Percentiles rank a stretch among this genome's conserved stretches.
phyloP scores from a whole-genome alignment of 1,284 basidiomycete genomes.

The Hemileia vastatrix region DNA sequence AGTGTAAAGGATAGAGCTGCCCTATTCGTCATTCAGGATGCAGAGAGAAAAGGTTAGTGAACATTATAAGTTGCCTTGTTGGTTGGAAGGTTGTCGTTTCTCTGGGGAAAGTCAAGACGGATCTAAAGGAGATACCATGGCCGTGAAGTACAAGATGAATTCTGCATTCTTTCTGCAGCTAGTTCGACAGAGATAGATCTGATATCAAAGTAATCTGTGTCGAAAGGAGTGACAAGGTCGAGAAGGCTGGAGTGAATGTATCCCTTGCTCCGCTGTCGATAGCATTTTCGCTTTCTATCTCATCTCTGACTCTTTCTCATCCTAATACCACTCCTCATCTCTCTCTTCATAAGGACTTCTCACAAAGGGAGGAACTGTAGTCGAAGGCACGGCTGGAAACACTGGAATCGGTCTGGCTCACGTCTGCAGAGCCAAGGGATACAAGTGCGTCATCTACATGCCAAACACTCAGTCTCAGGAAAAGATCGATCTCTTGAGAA shows the following conservation, averaged over 20 bases:
- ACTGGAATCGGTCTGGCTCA: constrained; percentile 91
- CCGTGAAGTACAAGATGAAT: too few relatives aligned
- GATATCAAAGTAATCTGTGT: too few relatives aligned
- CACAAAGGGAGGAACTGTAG: constrained; percentile 82
- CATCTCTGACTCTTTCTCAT: too few relatives aligned
- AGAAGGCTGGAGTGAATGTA: too few relatives aligned
- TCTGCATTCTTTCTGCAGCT: too few relatives aligned
- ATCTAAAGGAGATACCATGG: background rate
- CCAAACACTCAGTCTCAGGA: constrained; percentile 93
- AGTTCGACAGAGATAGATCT: too few relatives aligned
- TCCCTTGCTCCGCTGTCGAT: too few relatives aligned
- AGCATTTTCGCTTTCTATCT: too few relatives aligned
- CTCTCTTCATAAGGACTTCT: constrained; percentile 52
- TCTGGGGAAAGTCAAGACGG: background rate
- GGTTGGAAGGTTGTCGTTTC: too few relatives aligned
- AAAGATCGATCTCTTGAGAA: constrained; percentile 91
- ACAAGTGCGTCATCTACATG: constrained; percentile 99
- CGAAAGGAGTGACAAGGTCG: too few relatives aligned
- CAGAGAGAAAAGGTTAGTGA: constrained; percentile 64
- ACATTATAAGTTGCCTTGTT: background rate
- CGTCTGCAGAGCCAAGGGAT: constrained; percentile 82
- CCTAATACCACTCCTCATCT: background rate
- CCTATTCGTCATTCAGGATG: constrained; percentile 75
- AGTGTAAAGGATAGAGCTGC: constrained; percentile 97
- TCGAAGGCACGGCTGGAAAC: constrained; percentile 98